Conservation (phyloP, 495 filamentous ascomycete genomes). For the Xylaria intraflava region DNA sequence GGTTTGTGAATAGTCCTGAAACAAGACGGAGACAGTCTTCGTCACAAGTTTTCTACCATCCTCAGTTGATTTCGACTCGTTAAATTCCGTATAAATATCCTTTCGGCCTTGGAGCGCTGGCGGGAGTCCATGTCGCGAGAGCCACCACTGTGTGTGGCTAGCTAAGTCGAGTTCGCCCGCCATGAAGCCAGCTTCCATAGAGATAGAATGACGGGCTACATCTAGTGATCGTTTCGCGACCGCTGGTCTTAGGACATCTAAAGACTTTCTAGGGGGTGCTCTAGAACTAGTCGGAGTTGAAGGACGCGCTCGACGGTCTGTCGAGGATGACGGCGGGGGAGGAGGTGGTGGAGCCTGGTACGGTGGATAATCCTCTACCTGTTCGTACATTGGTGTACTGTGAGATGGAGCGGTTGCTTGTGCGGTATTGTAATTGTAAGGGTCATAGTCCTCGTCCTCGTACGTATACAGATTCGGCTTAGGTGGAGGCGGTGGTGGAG, state of each 20-base stretch:
- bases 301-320: constrained; percentile 38
- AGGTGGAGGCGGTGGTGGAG: constrained; percentile 57
- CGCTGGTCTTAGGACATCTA: constrained; percentile 55
- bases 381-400: constrained; percentile 10
- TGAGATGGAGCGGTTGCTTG: constrained; percentile 18
- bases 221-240: constrained; percentile 68
- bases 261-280: constrained; percentile 54
- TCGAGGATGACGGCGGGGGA: constrained; percentile 32
- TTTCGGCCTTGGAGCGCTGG: constrained; percentile 74
- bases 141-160: constrained; percentile 73
- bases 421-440: constrained; percentile 55
- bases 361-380: constrained; percentile 34
- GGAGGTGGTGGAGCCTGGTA: constrained; percentile 49
- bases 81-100: constrained; percentile 76
- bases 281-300: constrained; percentile 43
- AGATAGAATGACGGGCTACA: constrained; percentile 44
- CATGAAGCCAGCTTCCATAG: constrained; percentile 70
- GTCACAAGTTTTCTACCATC: constrained; percentile 45
- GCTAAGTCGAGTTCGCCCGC: constrained; percentile 81
- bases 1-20: constrained; percentile 93
- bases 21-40: constrained; percentile 79
- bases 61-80: constrained; percentile 60
- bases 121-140: constrained; percentile 64
- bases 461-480: constrained; percentile 41
- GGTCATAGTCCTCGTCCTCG: constrained; percentile 68